Base-by-base conservation (phyloP, 2,329 filamentous ascomycete species). In the Alternaria sp. region DNA sequence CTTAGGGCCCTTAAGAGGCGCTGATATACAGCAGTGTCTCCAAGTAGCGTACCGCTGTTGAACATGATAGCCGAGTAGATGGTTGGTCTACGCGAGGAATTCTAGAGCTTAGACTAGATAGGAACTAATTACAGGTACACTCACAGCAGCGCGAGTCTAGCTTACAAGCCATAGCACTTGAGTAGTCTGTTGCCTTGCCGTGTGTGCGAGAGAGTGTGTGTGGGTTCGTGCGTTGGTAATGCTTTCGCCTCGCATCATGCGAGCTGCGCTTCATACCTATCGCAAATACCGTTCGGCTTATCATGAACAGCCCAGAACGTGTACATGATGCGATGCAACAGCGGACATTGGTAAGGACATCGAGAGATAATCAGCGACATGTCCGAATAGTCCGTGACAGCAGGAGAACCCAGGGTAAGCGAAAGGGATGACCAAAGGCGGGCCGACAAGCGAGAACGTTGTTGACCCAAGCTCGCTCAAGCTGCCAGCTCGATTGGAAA, bases 391-490 rank as follows among this genome's bases (percentile, higher is more conserved):
- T 36, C 32, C 4, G 6, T 36, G 12, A 36, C 28, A 10, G 46
- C 32, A 36, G 3, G 18, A 30, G 46, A 25, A 50, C 14, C 32
- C 32, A 36, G 32, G 32, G 12, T 36, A 36, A 36, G 32, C 32
- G 32, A 36, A 30, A 20, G 46, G 32, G 46, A 50, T 34, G 22
- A 25, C 10, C 32, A 25, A 20, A 22, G 25, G 46, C 46, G 30
- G 32, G 46, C 46, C 46, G 46, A 50, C 32, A 49, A 49, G 46
- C 30, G 46, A 49, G 32, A 36, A 34, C 46, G 32, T 36, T 36
- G 32, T 36, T 36, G 32, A 36, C 32, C 32, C 32, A 36, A 36
- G 32, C 32, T 30, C 28, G 28, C 28, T 30, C 28, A 32, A 28
- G 45, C 27, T 7, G 27, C 27, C 10, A 30, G 18, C 27, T 32